Percentiles rank a stretch among this genome's conserved stretches.
phyloP scores from a whole-genome alignment of 371 early-diverging fungal genomes.

The Saksenaea vasiformis region DNA sequence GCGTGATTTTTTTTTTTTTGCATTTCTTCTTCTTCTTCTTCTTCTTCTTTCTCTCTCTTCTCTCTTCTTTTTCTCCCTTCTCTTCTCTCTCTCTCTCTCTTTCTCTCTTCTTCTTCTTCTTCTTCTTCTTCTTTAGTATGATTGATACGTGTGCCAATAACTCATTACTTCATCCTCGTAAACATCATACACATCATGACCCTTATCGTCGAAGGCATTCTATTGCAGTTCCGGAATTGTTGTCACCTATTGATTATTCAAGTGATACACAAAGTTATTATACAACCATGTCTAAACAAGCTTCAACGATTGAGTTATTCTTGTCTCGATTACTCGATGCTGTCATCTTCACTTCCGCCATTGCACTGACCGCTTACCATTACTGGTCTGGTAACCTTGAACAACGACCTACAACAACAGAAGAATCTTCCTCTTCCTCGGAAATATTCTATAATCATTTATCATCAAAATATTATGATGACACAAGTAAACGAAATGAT shows the following conservation, averaged over 20 bases:
- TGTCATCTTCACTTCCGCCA: slow-evolving; percentile 48
- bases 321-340: slow-evolving; percentile 40
- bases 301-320: slow-evolving; percentile 28
- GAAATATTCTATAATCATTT: neutral
- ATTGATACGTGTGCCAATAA: neutral
- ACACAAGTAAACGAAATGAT: neutral
- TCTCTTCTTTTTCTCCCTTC: neutral
- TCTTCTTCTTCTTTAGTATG: neutral
- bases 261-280: slow-evolving; percentile 2
- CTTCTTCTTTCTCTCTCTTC: neutral
- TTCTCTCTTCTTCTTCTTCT: neutral
- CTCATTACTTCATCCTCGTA: neutral
- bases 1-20: neutral
- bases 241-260: neutral
- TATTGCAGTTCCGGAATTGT: neutral
- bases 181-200: neutral
- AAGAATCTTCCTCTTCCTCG: slow-evolving; percentile 3
- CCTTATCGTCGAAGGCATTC: neutral
- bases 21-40: neutral
- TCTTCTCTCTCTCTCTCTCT: neutral
- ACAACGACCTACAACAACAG: slow-evolving; percentile 8
- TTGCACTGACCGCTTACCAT: slow-evolving; percentile 43
- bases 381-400: slow-evolving; percentile 38
- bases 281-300: neutral
- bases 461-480: neutral